phyloP scores from a whole-genome alignment of 1,284 basidiomycete genomes.

The Mycena citricolor region DNA sequence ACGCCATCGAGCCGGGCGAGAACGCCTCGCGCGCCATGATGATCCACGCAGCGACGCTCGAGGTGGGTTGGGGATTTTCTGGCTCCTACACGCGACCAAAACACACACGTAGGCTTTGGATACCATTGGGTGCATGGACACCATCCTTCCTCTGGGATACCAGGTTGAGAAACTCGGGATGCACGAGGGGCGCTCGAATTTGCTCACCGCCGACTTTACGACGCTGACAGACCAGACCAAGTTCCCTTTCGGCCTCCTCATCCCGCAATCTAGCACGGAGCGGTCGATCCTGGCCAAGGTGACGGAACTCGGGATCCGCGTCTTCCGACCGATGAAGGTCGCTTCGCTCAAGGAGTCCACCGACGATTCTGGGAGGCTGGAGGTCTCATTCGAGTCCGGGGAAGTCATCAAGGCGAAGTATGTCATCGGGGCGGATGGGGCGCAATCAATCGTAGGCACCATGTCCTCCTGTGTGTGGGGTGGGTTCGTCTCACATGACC shows the following conservation, averaged over 20 bases:
- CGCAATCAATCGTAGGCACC: conserved; percentile 45
- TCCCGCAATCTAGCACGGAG: conserved; percentile 52
- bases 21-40: conserved; percentile 3
- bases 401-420: conserved; percentile 45
- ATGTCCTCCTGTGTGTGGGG: no score
- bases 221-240: conserved; percentile 39
- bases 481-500: no score
- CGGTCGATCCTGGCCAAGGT: conserved; percentile 39
- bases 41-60: conserved; percentile 2
- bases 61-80: no score
- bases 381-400: conserved; percentile 52
- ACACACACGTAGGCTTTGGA: conserved; percentile 52
- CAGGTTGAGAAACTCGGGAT: conserved; percentile 30
- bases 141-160: conserved; percentile 40
- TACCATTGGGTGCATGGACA: conserved; percentile 42
- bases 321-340: conserved; percentile 40
- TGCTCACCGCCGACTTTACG: conserved; percentile 35
- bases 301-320: conserved; percentile 31
- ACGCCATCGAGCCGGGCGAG: conserved; percentile 1
- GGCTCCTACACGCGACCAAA: no score
- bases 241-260: conserved; percentile 43
- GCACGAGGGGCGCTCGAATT: conserved; percentile 30
- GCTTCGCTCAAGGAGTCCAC: conserved; percentile 31
- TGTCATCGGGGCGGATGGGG: conserved; percentile 59
- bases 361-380: conserved; percentile 29